Evolutionary conservation across 2,329 filamentous ascomycete species (phyloP), one percentile per base, ranked within the genome.

Genomic region (Beauveria australis): DNA sequence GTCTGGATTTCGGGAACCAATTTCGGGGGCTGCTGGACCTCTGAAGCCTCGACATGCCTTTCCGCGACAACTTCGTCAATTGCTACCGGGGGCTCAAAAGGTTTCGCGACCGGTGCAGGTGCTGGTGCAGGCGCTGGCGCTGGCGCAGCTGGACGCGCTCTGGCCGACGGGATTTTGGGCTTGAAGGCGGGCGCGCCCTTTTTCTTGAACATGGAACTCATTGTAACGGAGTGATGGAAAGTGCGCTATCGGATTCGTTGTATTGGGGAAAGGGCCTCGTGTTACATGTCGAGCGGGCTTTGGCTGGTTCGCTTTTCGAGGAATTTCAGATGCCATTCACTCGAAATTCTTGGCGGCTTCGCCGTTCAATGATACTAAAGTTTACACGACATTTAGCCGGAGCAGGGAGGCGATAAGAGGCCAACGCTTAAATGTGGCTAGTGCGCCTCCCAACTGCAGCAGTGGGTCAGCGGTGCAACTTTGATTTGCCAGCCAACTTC

Each of bases 181-280:
- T 89, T 89, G 76, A 91, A 90, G 75, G 79, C 79, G 61, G 79
- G 75, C 66, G 79, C 79, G 68, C 78, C 79, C 66, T 80, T 78
- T 74, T 89, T 89, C 75, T 89, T 89, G 73, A 87, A 80, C 75
- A 88, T 87, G 63, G 79, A 82, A 75, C 81, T 85, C 78, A 89
- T 87, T 66, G 75, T 79, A 75, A 16, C 28, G 5, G 47, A 30
- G 10, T 52, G 18, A 58, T 40, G 47, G n/a, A 48, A 22, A 30
- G 7, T 53, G 28, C 19, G 24, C 24, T 56, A 47, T 48, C 30
- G 58, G 2, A 43, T 10, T 24, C 7, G 10, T 28, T 37, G 33
- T 30, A 16, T 30, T 43, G 19, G 7, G n/a, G 41, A 19, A 30
- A 22, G 26, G 37, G 19, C 24, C 28, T 10, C 24, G 28, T 37